Conservation (phyloP, 2,329 filamentous ascomycete genomes). For the Albophoma yamanashiensis region DNA sequence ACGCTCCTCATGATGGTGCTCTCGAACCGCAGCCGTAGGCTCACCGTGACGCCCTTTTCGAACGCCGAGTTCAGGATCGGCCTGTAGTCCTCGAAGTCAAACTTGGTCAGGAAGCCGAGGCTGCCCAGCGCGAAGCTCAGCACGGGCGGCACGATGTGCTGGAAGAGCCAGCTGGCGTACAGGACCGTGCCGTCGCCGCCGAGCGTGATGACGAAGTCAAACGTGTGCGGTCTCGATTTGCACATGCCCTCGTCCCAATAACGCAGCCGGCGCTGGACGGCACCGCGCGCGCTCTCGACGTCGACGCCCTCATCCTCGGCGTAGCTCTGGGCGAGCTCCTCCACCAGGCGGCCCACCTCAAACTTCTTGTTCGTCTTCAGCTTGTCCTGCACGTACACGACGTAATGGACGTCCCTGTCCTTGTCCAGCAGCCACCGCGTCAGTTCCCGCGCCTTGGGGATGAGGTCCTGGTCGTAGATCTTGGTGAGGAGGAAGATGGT, state of each 20-base stretch:
- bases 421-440: slow-evolving; percentile 70
- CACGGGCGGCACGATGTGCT: slow-evolving; percentile 86
- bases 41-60: slow-evolving; percentile 76
- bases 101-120: slow-evolving; percentile 91
- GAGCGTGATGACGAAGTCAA: slow-evolving; percentile 87
- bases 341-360: slow-evolving; percentile 56
- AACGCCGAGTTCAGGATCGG: slow-evolving; percentile 63
- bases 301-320: slow-evolving; percentile 22
- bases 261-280: slow-evolving; percentile 45
- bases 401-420: slow-evolving; percentile 57
- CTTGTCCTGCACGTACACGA: slow-evolving; percentile 73
- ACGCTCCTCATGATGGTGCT: slow-evolving; percentile 83
- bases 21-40: slow-evolving; percentile 80
- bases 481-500: slow-evolving; percentile 87
- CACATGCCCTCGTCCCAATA: slow-evolving; percentile 83
- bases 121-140: slow-evolving; percentile 87
- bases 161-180: slow-evolving; percentile 94
- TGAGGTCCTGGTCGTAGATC: slow-evolving; percentile 72
- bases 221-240: slow-evolving; percentile 65
- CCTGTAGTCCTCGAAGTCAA: slow-evolving; percentile 72
- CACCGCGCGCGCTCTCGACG: slow-evolving; percentile 20
- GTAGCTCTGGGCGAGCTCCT: slow-evolving; percentile 43
- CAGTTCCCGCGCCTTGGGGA: slow-evolving; percentile 66
- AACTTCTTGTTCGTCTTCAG: slow-evolving; percentile 64
- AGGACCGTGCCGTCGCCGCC: slow-evolving; percentile 96